A percentile compares a stretch with the other conserved stretches of the same genome.
These are phyloP conservation scores for Coprinopsis cinerea DNA, from an alignment of 768 basidiomycete genomes.

Conservation along the genomic window DNA sequence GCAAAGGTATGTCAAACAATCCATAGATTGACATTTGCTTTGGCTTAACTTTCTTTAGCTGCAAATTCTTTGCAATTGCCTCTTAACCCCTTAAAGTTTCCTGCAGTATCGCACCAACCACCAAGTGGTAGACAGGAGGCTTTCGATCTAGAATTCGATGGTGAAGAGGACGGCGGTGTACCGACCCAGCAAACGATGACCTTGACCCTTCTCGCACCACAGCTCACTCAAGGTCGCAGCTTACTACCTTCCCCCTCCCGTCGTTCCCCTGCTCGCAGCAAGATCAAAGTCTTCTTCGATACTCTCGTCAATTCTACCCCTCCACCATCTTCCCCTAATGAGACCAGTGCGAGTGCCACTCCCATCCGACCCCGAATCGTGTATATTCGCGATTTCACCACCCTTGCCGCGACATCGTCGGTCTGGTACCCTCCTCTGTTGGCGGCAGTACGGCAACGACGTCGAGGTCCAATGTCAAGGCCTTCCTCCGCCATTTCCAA, in stretches of 20 bases:
- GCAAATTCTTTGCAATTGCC: slow-evolving; percentile 63
- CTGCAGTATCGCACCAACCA: slow-evolving; percentile 21
- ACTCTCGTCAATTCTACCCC: slow-evolving; percentile 62
- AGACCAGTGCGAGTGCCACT: slow-evolving; percentile 6
- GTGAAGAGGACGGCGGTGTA: slow-evolving; percentile 25
- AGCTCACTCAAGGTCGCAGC: slow-evolving; percentile 27
- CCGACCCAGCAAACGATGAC: slow-evolving; percentile 35
- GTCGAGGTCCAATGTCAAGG: slow-evolving; percentile 57
- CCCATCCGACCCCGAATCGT: slow-evolving; percentile 58
- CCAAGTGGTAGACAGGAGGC: slow-evolving; percentile 22
- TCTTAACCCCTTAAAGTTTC: slow-evolving; percentile 73
- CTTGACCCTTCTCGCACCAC: slow-evolving; percentile 34
- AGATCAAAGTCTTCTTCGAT: slow-evolving; percentile 70
- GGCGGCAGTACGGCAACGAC: slow-evolving; percentile 68
- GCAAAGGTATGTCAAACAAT: slow-evolving; percentile 48
- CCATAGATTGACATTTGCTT: not conserved
- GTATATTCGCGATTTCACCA: slow-evolving; percentile 78
- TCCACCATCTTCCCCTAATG: slow-evolving; percentile 9
- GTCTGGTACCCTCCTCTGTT: slow-evolving; percentile 81
- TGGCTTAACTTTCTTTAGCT: slow-evolving; percentile 35
- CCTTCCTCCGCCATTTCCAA: slow-evolving; percentile 54
- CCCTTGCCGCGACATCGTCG: slow-evolving; percentile 63
- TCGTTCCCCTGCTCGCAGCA: slow-evolving; percentile 42
- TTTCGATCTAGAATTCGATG: slow-evolving; percentile 42
- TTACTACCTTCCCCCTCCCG: slow-evolving; percentile 37